These are phyloP conservation scores for Nemophila menziesii DNA, from an alignment of 257 asterid species.

Conservation along the genomic window DNA sequence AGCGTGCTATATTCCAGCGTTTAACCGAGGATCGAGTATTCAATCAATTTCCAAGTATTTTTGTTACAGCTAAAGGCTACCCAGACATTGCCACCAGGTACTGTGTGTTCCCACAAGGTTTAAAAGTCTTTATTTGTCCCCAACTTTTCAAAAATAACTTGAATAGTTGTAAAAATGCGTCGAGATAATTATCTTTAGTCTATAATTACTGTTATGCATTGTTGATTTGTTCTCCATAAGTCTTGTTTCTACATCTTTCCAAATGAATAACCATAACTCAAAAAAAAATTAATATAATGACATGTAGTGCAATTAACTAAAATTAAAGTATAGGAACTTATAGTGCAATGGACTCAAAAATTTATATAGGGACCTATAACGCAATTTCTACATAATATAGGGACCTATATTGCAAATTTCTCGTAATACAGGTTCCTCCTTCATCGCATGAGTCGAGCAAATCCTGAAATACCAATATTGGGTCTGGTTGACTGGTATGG, in stretches of 20 bases:
- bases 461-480: constrained; percentile 60
- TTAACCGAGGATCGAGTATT: constrained; percentile 71
- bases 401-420: too few relatives aligned
- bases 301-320: too few relatives aligned
- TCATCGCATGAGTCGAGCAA: constrained; percentile 59
- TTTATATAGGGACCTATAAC: too few relatives aligned
- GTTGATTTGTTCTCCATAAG: too few relatives aligned
- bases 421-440: constrained; percentile 50
- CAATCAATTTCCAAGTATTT: constrained; percentile 73
- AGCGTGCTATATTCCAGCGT: constrained; percentile 97
- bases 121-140: neutral
- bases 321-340: too few relatives aligned
- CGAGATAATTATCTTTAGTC: neutral
- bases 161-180: neutral
- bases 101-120: neutral
- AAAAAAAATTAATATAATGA: too few relatives aligned
- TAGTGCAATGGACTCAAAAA: too few relatives aligned
- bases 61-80: constrained; percentile 89
- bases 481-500: constrained; percentile 88
- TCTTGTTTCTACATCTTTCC: too few relatives aligned
- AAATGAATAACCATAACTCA: too few relatives aligned
- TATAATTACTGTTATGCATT: too few relatives aligned
- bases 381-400: too few relatives aligned
- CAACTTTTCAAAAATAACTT: neutral
- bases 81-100: constrained; percentile 95